Base-by-base conservation (phyloP, 192 early-diverging fungal species). In the Coemansia interrupta region DNA sequence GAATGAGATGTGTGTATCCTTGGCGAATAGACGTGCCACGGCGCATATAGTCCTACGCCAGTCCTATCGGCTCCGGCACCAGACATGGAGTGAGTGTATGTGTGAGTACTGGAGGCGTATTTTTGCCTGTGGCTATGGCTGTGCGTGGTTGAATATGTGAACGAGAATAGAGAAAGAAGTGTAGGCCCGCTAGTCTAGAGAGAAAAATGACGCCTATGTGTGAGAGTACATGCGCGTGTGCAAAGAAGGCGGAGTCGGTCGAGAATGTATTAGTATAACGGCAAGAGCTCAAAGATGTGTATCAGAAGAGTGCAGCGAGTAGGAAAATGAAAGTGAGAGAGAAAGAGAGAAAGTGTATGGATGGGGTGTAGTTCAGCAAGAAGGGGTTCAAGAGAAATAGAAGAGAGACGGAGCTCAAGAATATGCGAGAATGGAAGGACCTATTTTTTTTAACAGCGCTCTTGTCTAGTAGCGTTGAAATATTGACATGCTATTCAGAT, bases 1-100 rank as follows among this genome's bases (percentile, higher is more conserved):
- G 26, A 3, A 1, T 26, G 40, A 12, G 48, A 40, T 43, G 41
- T 54, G 20, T 59, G 54, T 58, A 69, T 59, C 63, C 49, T 67
- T 46, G 41, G 61, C 15, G 51, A 36, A 30, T 65, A 66, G 32
- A 56, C 26, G 44, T 70, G 67, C 67, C 73, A 66, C 47, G 67
- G 26, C 4, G 26, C 57, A 54, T 63, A 49, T 23, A 59, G 61
- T 17, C 67, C 73, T 23, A 68, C 49, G 54, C 63, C 63, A 38
- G 53, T 40, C 44, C 60, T 69, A 54, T 63, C 60, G 56, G 56
- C 62, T 64, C 69, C 54, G 32, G 69, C 53, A 60, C 69, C 62
- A 46, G 69, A 51, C 62, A 71, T 64, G 32, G 43, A 59, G 52
- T 58, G 54, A 53, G 54, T 52, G 19, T 42, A 39, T 43, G 26